Evolutionary conservation across 805 yeast genomes (phyloP).

Genomic region (Wickerhamomyces chaumierensis): DNA sequence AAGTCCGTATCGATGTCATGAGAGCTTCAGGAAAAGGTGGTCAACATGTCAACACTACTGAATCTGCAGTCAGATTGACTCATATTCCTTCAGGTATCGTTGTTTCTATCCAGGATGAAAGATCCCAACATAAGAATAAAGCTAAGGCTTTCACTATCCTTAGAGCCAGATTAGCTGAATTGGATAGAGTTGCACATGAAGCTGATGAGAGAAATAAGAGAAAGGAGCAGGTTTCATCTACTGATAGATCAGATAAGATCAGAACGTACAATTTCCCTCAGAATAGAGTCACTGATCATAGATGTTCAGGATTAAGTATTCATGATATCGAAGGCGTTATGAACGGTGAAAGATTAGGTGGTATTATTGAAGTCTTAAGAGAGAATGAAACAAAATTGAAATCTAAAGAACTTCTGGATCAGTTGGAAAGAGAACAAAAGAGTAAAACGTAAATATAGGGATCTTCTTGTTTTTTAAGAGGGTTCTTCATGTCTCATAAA

Average conservation of each 20-base stretch:
- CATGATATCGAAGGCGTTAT: conserved; percentile 63
- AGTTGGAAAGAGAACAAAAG: conserved; percentile 5
- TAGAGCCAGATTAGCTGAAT: conserved; percentile 75
- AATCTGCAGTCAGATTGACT: conserved; percentile 87
- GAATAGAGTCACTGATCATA: conserved; percentile 86
- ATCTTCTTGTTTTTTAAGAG: too few relatives aligned
- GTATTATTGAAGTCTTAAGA: conserved; percentile 41
- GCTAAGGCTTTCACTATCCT: conserved; percentile 83
- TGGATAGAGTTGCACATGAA: conserved; percentile 53
- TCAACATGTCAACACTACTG: conserved; percentile 95
- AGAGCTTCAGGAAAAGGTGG: conserved; percentile 97
- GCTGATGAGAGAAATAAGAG: conserved; percentile 57
- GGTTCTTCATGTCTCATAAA: too few relatives aligned
- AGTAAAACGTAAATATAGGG: not conserved
- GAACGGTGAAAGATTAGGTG: conserved; percentile 48
- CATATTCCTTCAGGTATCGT: conserved; percentile 87
- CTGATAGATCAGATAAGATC: conserved; percentile 87
- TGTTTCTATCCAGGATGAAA: conserved; percentile 86
- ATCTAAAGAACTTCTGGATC: conserved; percentile 21
- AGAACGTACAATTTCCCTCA: conserved; percentile 91
- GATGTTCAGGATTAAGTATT: conserved; percentile 63
- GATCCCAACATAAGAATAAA: conserved; percentile 90
- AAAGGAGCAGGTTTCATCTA: conserved; percentile 74
- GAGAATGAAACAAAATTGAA: conserved; percentile 33
- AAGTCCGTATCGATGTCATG: conserved; percentile 92